Percentiles rank a stretch among this genome's conserved stretches.
Evolutionary conservation across 108 stramenopile species (phyloP).

Genomic region (Craspedostauros australis): DNA sequence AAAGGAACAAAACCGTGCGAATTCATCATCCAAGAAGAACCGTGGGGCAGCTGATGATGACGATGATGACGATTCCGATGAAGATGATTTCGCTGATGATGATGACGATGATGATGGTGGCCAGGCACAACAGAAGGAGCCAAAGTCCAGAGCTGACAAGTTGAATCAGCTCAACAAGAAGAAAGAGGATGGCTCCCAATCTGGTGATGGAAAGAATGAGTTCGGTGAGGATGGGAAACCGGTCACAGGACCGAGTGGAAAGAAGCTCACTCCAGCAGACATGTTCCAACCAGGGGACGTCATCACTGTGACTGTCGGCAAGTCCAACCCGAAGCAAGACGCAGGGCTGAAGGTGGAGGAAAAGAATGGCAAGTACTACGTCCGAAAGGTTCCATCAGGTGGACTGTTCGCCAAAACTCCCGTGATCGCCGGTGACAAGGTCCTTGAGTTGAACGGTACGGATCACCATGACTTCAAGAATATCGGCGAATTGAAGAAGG

Average conservation of each 20-base stretch:
- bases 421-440: slow-evolving; percentile 29
- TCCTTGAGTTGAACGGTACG: slow-evolving; percentile 27
- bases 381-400: slow-evolving; percentile 26
- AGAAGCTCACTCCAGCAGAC: slow-evolving; percentile 33
- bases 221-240: slow-evolving; percentile 29
- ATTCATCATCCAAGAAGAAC: too few relatives aligned
- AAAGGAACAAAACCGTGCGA: too few relatives aligned
- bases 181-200: slow-evolving; percentile 1
- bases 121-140: slow-evolving; percentile 12
- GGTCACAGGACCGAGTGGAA: slow-evolving; percentile 16
- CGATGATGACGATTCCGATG: too few relatives aligned
- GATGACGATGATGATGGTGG: too few relatives aligned
- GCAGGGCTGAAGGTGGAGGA: slow-evolving; percentile 32
- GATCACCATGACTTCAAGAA: slow-evolving; percentile 18
- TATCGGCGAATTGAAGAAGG: slow-evolving; percentile 27
- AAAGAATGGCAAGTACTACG: slow-evolving; percentile 35
- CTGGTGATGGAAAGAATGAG: slow-evolving; percentile 10
- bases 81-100: too few relatives aligned
- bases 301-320: slow-evolving; percentile 31
- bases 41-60: too few relatives aligned
- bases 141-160: slow-evolving; percentile 20
- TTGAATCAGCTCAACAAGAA: slow-evolving; percentile 18
- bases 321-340: slow-evolving; percentile 26
- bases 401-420: slow-evolving; percentile 34
- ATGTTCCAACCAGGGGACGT: slow-evolving; percentile 39